These are phyloP conservation scores for Zelopaecilomyces penicillatus DNA, from an alignment of 2,329 filamentous ascomycete species.

Conservation along the genomic window DNA sequence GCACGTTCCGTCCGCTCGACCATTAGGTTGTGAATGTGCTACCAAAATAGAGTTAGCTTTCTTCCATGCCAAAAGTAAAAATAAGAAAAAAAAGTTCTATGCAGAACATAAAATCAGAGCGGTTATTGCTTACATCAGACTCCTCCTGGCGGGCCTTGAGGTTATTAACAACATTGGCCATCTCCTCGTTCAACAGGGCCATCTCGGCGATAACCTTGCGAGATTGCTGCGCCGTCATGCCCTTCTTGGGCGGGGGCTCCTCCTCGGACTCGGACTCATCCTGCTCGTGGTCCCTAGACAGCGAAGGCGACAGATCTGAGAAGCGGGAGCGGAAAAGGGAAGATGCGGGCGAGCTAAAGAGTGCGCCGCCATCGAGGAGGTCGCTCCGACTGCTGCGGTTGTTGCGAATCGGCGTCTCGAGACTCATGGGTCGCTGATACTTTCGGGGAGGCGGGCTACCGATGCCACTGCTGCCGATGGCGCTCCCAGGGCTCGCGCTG, in stretches of 20 bases:
- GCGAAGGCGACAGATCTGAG: constrained; percentile 30
- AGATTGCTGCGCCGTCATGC: constrained; percentile 27
- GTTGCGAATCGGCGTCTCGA: constrained; percentile 18
- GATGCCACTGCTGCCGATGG: constrained; percentile 10
- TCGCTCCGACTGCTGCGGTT: constrained; percentile 10
- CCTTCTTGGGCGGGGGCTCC: constrained; percentile 19
- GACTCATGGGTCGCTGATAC: constrained; percentile 7
- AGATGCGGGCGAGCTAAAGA: constrained; percentile 27
- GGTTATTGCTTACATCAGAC: constrained; percentile 38
- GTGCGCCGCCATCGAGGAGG: constrained; percentile 16
- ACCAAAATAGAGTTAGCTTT: neutral
- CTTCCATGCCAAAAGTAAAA: neutral
- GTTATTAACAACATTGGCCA: constrained; percentile 41
- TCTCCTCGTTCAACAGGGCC: constrained; percentile 38
- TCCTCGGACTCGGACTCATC: constrained; percentile 17
- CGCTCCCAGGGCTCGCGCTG: constrained; percentile 5
- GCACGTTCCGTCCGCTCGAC: constrained; percentile 49
- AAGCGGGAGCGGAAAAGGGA: constrained; percentile 30
- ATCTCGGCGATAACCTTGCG: constrained; percentile 29
- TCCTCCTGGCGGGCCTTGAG: constrained; percentile 51
- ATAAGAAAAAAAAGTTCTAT: neutral
- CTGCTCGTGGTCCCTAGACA: constrained; percentile 21
- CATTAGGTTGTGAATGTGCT: constrained; percentile 56
- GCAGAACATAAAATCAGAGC: neutral
- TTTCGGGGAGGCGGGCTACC: constrained; percentile 10